phyloP scores from a whole-genome alignment of 1,284 basidiomycete species.

The Pseudozyma thailandica region DNA sequence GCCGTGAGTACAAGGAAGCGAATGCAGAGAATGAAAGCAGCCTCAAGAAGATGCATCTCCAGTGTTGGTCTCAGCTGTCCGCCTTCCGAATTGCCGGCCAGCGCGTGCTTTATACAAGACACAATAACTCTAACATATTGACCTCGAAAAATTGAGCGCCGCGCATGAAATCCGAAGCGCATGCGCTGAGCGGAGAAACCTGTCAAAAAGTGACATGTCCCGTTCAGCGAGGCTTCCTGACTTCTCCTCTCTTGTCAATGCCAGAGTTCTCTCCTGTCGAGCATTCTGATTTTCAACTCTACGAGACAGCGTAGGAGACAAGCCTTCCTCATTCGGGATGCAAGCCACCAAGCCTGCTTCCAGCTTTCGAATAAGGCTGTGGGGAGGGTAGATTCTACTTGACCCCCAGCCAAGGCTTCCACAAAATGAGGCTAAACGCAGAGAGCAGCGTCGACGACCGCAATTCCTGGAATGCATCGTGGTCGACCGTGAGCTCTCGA shows the following conservation, averaged over 20 bases:
- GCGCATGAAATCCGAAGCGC: too few relatives aligned
- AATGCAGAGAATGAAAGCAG: not conserved
- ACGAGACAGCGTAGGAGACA: constrained; percentile 4
- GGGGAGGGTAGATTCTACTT: constrained; percentile 27
- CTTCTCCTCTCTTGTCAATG: not conserved
- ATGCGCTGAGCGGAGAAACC: too few relatives aligned
- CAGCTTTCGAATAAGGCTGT: constrained; percentile 2
- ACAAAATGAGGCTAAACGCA: not conserved
- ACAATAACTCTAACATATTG: too few relatives aligned
- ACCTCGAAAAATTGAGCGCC: too few relatives aligned
- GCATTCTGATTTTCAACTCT: constrained; percentile 11
- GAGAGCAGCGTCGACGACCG: not conserved
- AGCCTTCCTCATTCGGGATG: constrained; percentile 17
- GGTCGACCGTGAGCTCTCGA: too few relatives aligned
- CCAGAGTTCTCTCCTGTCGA: not conserved
- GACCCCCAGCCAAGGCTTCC: not conserved
- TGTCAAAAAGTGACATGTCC: constrained; percentile 32
- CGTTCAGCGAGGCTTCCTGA: constrained; percentile 14
- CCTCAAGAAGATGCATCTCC: not conserved
- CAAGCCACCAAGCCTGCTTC: constrained; percentile 3
- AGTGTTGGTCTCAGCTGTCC: not conserved
- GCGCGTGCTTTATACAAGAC: too few relatives aligned
- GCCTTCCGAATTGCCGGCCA: too few relatives aligned
- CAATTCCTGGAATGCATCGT: too few relatives aligned
- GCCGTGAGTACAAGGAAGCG: not conserved